Evolutionary conservation across 805 yeast species (phyloP), one percentile per base, ranked within the genome.

Genomic region (Monosporozyma aerobia): DNA sequence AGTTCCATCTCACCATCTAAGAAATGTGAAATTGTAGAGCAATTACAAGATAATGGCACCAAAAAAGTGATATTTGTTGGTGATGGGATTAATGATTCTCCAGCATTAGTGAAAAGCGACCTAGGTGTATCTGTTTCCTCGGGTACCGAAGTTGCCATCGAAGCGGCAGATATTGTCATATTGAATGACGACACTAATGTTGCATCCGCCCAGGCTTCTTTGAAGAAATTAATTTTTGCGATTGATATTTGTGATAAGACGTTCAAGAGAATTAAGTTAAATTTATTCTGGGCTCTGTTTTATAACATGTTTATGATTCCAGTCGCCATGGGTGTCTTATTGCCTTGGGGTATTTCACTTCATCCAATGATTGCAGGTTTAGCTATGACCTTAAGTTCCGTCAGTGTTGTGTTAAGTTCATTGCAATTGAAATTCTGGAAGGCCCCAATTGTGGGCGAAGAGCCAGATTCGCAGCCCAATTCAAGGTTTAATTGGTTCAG

Each of bases 71-170:
- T 90, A 5, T 90, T 95, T 75, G 84, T 94, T 23, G 99, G 99
- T 40, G 99, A 94, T 70, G 99, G 99, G 54, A 87, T 94, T 58
- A 94, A 94, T 68, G 99, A 94, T 66, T 95, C 98, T 0, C 97
- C 99, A 0, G 98, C 98, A 0, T 76, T 94, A 52, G 95, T 88
- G 1, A 78, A 85, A 52, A 86, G 97, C 0, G 88, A 90, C 58
- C 70, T 94, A 19, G 99, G 99, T 25, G 81, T 95, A 61, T 94
- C 98, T 10, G 81, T 95, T 53, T 84, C 95, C 9, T 80, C 95
- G 0, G 97, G 98, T 5, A 87, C 98, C 0, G 98, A 94, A 62
- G 87, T 94, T 59, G 98, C 99, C 1, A 85, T 94, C 59, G 97
- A 90, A 59, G 87, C 96, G n/a, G 97, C 99, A 0, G 96, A 90